Base-by-base conservation (phyloP, 148 eudicot species). In the Camellia lanceoleosa region DNA sequence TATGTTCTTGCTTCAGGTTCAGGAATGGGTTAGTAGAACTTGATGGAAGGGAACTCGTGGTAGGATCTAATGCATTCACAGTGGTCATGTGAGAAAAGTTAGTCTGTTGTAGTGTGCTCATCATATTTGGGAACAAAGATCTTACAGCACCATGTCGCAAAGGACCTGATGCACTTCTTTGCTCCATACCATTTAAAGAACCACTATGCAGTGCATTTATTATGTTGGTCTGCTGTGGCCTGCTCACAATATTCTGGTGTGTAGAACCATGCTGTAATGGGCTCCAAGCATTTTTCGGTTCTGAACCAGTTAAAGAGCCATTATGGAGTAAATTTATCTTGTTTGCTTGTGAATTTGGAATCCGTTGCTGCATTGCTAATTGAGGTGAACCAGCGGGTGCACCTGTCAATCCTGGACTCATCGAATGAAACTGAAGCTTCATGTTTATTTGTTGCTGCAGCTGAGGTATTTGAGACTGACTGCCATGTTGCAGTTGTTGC, bases 41-140 rank as follows among this genome's bases (percentile, higher is more conserved):
- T 49, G 30, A 68, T 51, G 71, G 44, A 11, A 43, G 44, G n/a
- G 79, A 10, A 15, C 74, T 74, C 7, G 8, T 13, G 20, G 74
- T 64, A 14, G 71, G 52, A 12, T 67, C 79, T 11, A 67, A 56
- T 6, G 79, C 18, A 68, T 49, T 68, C 51, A 67, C 44, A 8
- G 46, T 66, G 23, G 47, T 75, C 66, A 54, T 67, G 1, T 63
- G 49, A 4, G 83, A 67, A 60, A 59, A 15, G 15, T n/a, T 64
- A 23, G 18, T 43, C 71, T 66, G 70, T 38, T 71, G 76, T 47
- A 61, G 13, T 44, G 82, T 16, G 52, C 82, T 42, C 11, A 62
- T 38, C 19, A 15, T 42, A 80, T 47, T 80, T 46, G 60, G 76
- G 13, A 52, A 65, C 15, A 3, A 10, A 66, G 65, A 65, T 74